Evolutionary conservation across 1,284 basidiomycete genomes (phyloP), one percentile per base, ranked within the genome.

Genomic region (Mycena sp.): DNA sequence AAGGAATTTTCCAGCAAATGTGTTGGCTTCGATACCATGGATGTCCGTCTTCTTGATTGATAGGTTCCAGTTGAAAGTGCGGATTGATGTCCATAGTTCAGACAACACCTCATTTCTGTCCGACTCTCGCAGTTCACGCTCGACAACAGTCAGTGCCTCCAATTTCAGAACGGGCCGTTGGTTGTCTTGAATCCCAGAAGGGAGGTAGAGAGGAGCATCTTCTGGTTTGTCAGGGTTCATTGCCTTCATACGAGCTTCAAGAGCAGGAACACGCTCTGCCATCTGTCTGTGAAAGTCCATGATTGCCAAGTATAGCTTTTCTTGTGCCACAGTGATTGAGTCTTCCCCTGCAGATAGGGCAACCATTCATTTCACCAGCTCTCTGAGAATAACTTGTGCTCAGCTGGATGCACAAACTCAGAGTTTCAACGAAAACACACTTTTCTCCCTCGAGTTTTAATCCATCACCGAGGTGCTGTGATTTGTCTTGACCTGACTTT

Each of bases 191-290:
- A 63, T 45, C 14, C 46, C 29, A 4, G 54, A 63, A 3, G 61
- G 53, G 7, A 61, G 29, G 21, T 44, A 48, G 17, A 61, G 6
- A 6, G 40, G 10, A 3, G 41, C 50, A 6, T 37, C 29, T 32
- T 61, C 58, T 16, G 58, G 58, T 26, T 53, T 30, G 30, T 61
- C 58, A 11, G 37, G 25, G 44, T 61, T 50, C 10, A 54, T 37
- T 4, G 44, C 50, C 28, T 23, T 38, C 50, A 61, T 54, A 3
- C 30, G 21, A 16, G 28, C 23, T 19, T 51, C 26, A 12, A 59
- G 21, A 23, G 11, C 10, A 25, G 57, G 57, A 21, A 32, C 40
- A 6, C 57, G 48, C 10, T 37, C 14, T 11, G 52, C 21, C 14
- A 49, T 30, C 10, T 12, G 23, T 11, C 44, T 41, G n/a, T 44